These are phyloP conservation scores for Apocynum venetum DNA, from an alignment of 257 asterid species.

Conservation along the genomic window DNA sequence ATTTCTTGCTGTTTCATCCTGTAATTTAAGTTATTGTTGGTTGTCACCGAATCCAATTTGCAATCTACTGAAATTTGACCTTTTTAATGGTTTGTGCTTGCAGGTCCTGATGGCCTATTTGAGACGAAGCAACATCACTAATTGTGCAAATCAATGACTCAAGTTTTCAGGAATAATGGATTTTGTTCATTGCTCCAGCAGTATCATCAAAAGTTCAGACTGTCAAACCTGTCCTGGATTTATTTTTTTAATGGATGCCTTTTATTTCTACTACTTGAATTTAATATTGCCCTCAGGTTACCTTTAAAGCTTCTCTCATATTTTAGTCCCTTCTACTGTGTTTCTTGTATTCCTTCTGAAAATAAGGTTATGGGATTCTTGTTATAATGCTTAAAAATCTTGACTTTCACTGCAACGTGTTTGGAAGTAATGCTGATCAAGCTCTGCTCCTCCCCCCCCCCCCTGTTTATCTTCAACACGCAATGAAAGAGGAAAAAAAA, in stretches of 20 bases:
- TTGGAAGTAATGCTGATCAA: not conserved
- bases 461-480: not conserved
- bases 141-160: conserved; percentile 1
- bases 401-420: not conserved
- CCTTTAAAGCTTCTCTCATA: not conserved
- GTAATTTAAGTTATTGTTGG: not conserved
- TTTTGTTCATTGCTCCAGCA: conserved; percentile 17
- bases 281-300: not conserved
- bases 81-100: conserved; percentile 12
- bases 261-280: conserved; percentile 5
- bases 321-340: not conserved
- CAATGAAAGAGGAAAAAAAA: not conserved
- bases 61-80: not conserved
- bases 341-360: not conserved
- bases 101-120: conserved; percentile 92
- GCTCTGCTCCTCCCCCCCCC: not conserved
- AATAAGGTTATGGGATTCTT: conserved; percentile 10
- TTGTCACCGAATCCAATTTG: not conserved
- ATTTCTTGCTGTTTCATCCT: not conserved
- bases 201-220: conserved; percentile 13
- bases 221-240: conserved; percentile 5
- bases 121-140: conserved; percentile 50
- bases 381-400: not conserved
- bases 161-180: conserved; percentile 24
- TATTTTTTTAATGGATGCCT: not conserved